Base-by-base conservation (phyloP, 164 flowering plant genomes). In the Echeveria elegans region DNA sequence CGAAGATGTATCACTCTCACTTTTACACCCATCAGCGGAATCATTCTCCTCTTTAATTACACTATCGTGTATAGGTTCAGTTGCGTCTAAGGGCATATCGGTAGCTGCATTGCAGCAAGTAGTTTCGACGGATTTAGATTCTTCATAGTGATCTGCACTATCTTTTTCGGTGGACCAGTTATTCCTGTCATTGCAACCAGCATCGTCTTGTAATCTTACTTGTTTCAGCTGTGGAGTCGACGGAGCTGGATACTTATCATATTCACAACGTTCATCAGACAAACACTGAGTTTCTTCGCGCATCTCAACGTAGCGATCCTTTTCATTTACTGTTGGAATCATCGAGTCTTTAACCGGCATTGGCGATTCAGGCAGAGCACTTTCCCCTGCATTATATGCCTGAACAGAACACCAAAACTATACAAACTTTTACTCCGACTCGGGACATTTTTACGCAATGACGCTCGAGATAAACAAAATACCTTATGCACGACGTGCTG, bases 401-500 rank as follows among this genome's bases (percentile, higher is more conserved):
- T 89, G 86, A 64, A 71, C 78, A 75, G n/a, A 14, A 38, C 41
- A 14, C 41, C 52, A 59, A 72, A 66, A 23, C 67, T 78, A 43
- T 71, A 59, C 64, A 59, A 0, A 10, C 37, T 32, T 68, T 43
- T 28, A 67, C 67, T 45, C 38, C n/a, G 32, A 34, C 7, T 30
- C 34, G 47, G 32, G 11, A 28, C 59, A 21, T 21, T 2, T 6
- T 8, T 4, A 8, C 9, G 2, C 11, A 1, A 37, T 8, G 3
- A 23, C 11, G 59, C 59, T 24, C 6, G 30, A n/a, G 59, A 66
- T 47, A 21, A 24, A 71, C 75, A 53, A 26, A n/a, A n/a, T n/a
- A 92, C 97, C 94, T 88, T 91, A 66, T 89, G 97, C 77, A 83
- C 89, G 11, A 85, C 93, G 70, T 88, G 97, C 78, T 91, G 97